Conservation (phyloP, 2,329 filamentous ascomycete species). For the Aschersonia sp. region DNA sequence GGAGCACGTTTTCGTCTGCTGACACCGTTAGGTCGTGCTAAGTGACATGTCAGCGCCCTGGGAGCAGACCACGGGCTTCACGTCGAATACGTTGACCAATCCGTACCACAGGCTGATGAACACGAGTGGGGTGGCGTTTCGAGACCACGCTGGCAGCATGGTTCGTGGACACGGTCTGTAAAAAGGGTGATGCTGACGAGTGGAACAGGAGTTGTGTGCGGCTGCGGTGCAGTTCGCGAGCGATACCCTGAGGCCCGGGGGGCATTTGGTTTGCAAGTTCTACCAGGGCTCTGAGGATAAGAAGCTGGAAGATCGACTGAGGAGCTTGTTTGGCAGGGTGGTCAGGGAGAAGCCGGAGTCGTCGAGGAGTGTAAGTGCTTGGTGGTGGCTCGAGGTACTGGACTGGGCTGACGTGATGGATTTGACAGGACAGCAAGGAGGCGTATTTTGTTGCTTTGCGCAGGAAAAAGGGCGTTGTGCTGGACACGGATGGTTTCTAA, state of each 20-base stretch:
- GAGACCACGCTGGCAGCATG: constrained; percentile 90
- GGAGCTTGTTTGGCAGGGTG: constrained; percentile 65
- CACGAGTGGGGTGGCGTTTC: constrained; percentile 75
- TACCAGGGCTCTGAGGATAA: constrained; percentile 87
- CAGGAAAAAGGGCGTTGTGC: constrained; percentile 37
- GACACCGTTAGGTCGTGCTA: constrained; percentile 52
- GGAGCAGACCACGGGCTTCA: constrained; percentile 65
- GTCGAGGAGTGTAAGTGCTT: constrained; percentile 58
- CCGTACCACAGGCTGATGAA: constrained; percentile 99
- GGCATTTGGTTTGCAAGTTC: constrained; percentile 95
- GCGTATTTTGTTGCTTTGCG: constrained; percentile 71
- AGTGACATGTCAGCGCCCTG: constrained; percentile 99
- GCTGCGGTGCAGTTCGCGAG: constrained; percentile 76
- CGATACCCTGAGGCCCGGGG: constrained; percentile 68
- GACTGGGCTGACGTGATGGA: neutral
- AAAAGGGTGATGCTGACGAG: neutral
- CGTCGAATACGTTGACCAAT: constrained; percentile 84
- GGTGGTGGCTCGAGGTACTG: neutral
- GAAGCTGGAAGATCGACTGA: constrained; percentile 58
- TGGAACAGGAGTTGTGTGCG: constrained; percentile 65
- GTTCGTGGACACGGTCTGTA: constrained; percentile 32
- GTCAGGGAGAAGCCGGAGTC: constrained; percentile 82
- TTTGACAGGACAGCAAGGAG: constrained; percentile 43
- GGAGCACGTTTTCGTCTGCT: neutral
- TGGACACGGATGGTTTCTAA: constrained; percentile 5